Conservation (phyloP, 2,329 filamentous ascomycete genomes). For the Aaosphaeria pasadenensis region DNA sequence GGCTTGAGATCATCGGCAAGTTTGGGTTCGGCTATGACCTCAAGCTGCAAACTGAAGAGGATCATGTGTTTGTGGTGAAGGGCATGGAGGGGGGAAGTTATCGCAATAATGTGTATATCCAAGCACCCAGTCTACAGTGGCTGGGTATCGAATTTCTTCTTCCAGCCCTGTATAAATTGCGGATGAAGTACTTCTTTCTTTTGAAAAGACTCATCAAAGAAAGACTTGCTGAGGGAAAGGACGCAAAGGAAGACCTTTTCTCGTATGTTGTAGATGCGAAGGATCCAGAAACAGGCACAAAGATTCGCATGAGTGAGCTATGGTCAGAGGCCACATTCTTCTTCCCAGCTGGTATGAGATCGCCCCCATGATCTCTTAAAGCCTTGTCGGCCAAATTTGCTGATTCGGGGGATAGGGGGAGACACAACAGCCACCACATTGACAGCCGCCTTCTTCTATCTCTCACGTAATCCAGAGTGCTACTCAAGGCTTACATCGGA, state of each 20-base stretch:
- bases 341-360: slow-evolving; percentile 8
- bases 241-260: slow-evolving; percentile 31
- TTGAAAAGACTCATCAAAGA: background rate
- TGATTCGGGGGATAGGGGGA: slow-evolving; percentile 7
- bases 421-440: slow-evolving; percentile 31
- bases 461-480: slow-evolving; percentile 23
- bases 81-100: slow-evolving; percentile 12
- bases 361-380: slow-evolving; percentile 26
- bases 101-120: background rate
- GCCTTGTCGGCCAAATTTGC: background rate
- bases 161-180: background rate
- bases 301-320: slow-evolving; percentile 4
- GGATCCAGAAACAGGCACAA: slow-evolving; percentile 35
- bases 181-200: slow-evolving; percentile 3
- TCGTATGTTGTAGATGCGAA: slow-evolving; percentile 33
- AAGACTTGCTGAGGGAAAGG: background rate
- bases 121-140: background rate
- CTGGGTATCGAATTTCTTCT: slow-evolving; percentile 1
- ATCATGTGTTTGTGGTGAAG: slow-evolving; percentile 21
- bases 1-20: slow-evolving; percentile 43
- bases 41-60: slow-evolving; percentile 19
- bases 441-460: slow-evolving; percentile 29
- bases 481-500: slow-evolving; percentile 9
- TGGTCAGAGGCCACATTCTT: slow-evolving; percentile 12
- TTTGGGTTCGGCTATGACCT: slow-evolving; percentile 33